Conservation (phyloP, 805 yeast genomes). For the Jamesozyma lodderae region DNA sequence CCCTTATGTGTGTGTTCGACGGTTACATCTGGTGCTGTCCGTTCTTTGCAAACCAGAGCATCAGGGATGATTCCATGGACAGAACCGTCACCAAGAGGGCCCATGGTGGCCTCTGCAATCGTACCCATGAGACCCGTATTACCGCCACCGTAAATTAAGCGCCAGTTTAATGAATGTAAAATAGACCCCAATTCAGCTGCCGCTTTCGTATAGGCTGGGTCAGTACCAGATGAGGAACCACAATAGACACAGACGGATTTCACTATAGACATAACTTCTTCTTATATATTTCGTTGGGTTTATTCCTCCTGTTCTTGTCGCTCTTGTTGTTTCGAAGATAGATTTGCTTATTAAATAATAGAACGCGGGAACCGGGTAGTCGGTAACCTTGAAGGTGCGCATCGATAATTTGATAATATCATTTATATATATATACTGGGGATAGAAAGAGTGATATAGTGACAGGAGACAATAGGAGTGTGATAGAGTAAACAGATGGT, state of each 20-base stretch:
- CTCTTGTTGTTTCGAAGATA: no score
- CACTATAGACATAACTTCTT: constrained; percentile 2
- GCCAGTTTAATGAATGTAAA: constrained; percentile 53
- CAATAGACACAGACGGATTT: constrained; percentile 71
- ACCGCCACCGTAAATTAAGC: constrained; percentile 85
- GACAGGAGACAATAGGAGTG: no score
- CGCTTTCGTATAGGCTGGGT: constrained; percentile 38
- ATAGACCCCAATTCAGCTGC: constrained; percentile 54
- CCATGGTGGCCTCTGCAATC: constrained; percentile 55
- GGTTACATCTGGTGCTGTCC: constrained; percentile 39
- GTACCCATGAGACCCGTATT: constrained; percentile 78
- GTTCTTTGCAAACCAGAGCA: constrained; percentile 67
- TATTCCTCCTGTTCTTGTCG: no score
- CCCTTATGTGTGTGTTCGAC: constrained; percentile 59
- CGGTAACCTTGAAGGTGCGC: no score
- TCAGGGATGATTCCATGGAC: constrained; percentile 86
- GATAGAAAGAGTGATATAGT: no score
- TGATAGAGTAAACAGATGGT: no score
- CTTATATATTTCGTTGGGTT: constrained; percentile 1
- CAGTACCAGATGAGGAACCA: constrained; percentile 69
- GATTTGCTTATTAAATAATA: no score
- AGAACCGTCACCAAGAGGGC: constrained; percentile 38
- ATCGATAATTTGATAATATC: no score
- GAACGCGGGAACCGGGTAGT: no score
- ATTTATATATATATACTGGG: no score